Conservation (phyloP, 768 basidiomycete genomes). For the Kwoniella shandongensis region DNA sequence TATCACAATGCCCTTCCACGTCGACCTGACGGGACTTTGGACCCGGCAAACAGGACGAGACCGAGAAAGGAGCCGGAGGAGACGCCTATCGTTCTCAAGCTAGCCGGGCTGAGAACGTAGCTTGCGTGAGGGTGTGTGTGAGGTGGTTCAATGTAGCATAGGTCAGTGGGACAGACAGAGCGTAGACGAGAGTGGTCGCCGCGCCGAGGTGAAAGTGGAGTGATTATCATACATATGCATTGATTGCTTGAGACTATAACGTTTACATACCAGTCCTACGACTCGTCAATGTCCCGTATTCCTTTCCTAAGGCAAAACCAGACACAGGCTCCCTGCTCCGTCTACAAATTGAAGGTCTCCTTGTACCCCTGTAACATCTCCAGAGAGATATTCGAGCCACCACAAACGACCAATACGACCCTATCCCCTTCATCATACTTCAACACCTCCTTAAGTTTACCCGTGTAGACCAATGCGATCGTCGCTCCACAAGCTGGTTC, state of each 20-base stretch:
- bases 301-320: too few species aligned
- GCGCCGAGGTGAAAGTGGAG: too few species aligned
- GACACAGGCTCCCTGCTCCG: too few species aligned
- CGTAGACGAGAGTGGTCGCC: too few species aligned
- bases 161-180: too few species aligned
- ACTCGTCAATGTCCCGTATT: too few species aligned
- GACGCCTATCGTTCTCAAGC: constrained; percentile 24
- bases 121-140: too few species aligned
- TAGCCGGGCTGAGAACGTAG: constrained; percentile 32
- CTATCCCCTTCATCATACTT: constrained; percentile 13
- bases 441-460: constrained; percentile 15
- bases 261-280: too few species aligned
- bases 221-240: too few species aligned
- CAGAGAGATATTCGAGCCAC: constrained; percentile 32
- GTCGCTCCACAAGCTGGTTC: constrained; percentile 43
- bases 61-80: constrained; percentile 35
- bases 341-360: constrained; percentile 4
- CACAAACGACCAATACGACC: constrained; percentile 40
- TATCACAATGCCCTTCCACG: constrained; percentile 12
- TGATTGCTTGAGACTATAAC: too few species aligned
- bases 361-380: constrained; percentile 25
- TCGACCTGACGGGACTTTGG: constrained; percentile 13
- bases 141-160: too few species aligned
- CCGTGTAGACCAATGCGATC: constrained; percentile 28
- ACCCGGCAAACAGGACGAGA: constrained; percentile 13